Evolutionary conservation across 345 rosid species (phyloP), one percentile per base, ranked within the genome.

Genomic region (Toxicodendron radicans): DNA sequence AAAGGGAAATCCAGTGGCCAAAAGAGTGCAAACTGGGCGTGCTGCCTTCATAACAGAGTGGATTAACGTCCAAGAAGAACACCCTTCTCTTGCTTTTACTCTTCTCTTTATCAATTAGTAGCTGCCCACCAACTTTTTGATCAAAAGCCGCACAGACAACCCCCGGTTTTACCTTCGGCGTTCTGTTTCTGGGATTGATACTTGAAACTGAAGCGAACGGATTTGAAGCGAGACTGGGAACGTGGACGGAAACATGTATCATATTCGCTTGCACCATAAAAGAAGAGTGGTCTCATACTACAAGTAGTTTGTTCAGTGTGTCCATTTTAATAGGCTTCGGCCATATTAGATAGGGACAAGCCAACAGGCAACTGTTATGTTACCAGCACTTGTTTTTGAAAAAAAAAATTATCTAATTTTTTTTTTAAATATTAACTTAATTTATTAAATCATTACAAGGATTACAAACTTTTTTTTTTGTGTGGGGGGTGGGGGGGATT

Each of bases 61-160:
- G 97, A 80, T 93, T 90, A 20, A 88, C 95, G 71, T 95, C 99
- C 87, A 92, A 82, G 75, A 95, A 85, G 84, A 92, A 95, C 3
- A 91, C 95, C 90, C 95, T 92, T 83, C 80, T 86, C 84, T 80
- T 91, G 76, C 51, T 64, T 71, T 71, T 64, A 13, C 78, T 76
- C 60, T 68, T 80, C 58, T 53, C 73, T 49, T 33, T 64, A 64
- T 70, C 57, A 58, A 70, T 66, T 56, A 53, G 18, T 54, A 23
- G 56, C 68, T 80, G 85, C 80, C 53, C 83, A 61, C 82, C 70
- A 77, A 32, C 71, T 70, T 88, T 85, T 88, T 79, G 90, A 84
- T 66, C 57, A 82, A 88, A 88, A 74, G 89, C 61, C 85, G 57
- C 83, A 64, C 0, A 35, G 52, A 81, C 45, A 17, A 20, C 10